These are phyloP conservation scores for Pleurotus cornucopiae DNA, from an alignment of 768 basidiomycete genomes.

Conservation along the genomic window DNA sequence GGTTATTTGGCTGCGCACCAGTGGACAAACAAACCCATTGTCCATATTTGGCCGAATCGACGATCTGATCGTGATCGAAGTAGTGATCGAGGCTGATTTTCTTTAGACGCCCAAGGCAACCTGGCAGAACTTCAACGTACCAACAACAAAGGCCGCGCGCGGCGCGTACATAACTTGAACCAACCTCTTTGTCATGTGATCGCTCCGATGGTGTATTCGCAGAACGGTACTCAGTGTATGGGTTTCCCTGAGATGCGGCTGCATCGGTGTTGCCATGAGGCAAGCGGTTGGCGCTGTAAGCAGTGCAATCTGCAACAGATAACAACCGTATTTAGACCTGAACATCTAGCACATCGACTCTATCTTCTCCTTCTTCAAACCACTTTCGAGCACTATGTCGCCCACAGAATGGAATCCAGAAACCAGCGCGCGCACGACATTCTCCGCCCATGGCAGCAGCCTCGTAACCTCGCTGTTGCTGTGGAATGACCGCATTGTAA, in stretches of 20 bases:
- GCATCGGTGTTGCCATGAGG: neutral
- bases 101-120: too few species aligned
- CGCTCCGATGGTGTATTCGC: too few species aligned
- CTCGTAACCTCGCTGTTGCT: neutral
- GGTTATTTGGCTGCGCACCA: neutral
- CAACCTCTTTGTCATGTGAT: too few species aligned
- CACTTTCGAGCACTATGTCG: neutral
- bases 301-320: conserved; percentile 1
- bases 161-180: too few species aligned
- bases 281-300: neutral
- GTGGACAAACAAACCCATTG: neutral
- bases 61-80: too few species aligned
- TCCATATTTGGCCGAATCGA: too few species aligned
- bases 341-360: neutral
- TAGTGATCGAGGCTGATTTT: too few species aligned
- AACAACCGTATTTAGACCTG: neutral
- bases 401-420: neutral
- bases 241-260: neutral
- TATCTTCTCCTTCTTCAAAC: neutral
- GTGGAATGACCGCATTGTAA: conserved; percentile 1
- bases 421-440: neutral
- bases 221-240: neutral
- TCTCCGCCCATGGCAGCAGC: neutral
- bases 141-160: too few species aligned
- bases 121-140: too few species aligned